Conservation (phyloP, 768 basidiomycete genomes). For the Rhizopogon vesiculosus region DNA sequence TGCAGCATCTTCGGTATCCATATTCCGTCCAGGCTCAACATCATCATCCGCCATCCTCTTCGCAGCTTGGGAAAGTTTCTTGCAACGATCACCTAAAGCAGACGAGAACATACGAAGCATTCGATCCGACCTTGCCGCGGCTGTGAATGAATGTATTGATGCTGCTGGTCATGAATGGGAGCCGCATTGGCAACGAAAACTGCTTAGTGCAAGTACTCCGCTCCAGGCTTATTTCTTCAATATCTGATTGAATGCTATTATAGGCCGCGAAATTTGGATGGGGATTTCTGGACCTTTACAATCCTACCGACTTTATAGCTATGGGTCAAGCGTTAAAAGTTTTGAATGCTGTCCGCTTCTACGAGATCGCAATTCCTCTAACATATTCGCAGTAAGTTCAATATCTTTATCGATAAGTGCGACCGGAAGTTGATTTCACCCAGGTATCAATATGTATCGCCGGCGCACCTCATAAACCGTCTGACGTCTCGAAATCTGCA, state of each 20-base stretch:
- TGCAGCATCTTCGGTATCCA: constrained; percentile 69
- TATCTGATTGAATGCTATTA: neutral
- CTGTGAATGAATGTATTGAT: constrained; percentile 90
- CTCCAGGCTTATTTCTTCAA: neutral
- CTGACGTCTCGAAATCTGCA: constrained; percentile 87
- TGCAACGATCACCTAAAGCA: constrained; percentile 79
- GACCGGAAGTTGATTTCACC: constrained; percentile 3
- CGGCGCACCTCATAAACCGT: constrained; percentile 74
- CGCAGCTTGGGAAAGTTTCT: constrained; percentile 90
- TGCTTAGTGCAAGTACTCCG: constrained; percentile 62
- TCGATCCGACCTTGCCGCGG: constrained; percentile 76
- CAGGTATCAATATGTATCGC: constrained; percentile 81
- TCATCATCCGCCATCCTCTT: constrained; percentile 88
- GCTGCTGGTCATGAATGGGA: constrained; percentile 94
- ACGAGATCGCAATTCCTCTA: constrained; percentile 90
- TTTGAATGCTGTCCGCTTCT: constrained; percentile 86
- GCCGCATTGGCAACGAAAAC: constrained; percentile 79
- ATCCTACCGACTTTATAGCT: constrained; percentile 86
- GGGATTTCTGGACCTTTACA: constrained; percentile 88
- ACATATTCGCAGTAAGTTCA: constrained; percentile 80
- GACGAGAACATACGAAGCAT: constrained; percentile 91
- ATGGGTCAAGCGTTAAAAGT: constrained; percentile 94
- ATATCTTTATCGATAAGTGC: neutral
- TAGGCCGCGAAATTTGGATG: constrained; percentile 97
- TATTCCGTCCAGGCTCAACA: constrained; percentile 91